Conservation (phyloP, 108 stramenopile species). For the Skeletonema potamos region DNA sequence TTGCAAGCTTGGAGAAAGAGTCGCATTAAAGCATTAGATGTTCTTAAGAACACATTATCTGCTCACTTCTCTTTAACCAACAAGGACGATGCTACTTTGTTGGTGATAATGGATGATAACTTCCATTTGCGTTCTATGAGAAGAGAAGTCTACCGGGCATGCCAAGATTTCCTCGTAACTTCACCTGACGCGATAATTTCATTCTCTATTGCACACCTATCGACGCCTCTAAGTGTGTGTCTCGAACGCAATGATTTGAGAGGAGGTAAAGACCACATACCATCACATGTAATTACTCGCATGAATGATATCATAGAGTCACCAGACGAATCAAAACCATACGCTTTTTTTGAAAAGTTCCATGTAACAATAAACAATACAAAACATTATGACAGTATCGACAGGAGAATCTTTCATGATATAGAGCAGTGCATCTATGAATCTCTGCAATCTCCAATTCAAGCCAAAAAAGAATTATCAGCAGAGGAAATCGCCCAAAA, state of each 20-base stretch:
- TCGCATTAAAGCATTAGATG: conserved; percentile 49
- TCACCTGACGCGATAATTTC: conserved; percentile 40
- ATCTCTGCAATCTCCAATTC: conserved; percentile 28
- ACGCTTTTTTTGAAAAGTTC: conserved; percentile 34
- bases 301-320: conserved; percentile 60
- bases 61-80: conserved; percentile 8
- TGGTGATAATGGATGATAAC: conserved; percentile 82
- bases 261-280: conserved; percentile 39
- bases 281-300: conserved; percentile 51
- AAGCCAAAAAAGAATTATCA: conserved; percentile 36
- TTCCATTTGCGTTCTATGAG: conserved; percentile 81
- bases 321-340: conserved; percentile 50
- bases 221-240: conserved; percentile 57
- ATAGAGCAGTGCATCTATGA: conserved; percentile 23
- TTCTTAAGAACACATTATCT: conserved; percentile 42
- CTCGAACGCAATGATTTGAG: conserved; percentile 60
- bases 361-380: conserved; percentile 30
- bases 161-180: conserved; percentile 32
- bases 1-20: conserved; percentile 71
- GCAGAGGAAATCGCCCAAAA: conserved; percentile 27
- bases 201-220: conserved; percentile 55
- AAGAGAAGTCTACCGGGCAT: conserved; percentile 65
- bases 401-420: background rate
- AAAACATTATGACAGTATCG: background rate
- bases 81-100: background rate